These are phyloP conservation scores for Globisporangium cystogenes DNA, from an alignment of 352 stramenopile genomes.

Conservation along the genomic window DNA sequence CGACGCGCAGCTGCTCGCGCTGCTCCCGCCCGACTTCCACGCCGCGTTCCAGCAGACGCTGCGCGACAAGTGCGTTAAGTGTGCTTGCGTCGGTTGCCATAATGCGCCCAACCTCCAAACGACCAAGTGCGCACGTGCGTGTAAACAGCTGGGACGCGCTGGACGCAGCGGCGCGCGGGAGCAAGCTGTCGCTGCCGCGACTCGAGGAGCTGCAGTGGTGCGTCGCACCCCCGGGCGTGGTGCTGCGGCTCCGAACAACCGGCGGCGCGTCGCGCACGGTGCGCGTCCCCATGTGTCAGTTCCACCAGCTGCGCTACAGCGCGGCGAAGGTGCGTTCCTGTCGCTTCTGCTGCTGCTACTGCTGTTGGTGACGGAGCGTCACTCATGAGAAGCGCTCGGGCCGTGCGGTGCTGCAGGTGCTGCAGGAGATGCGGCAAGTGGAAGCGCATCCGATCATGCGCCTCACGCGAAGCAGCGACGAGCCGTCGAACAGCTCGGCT, in stretches of 20 bases:
- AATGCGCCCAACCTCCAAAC: not conserved
- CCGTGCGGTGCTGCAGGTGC: conserved; percentile 16
- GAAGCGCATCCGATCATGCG: conserved; percentile 77
- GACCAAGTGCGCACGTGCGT: not conserved
- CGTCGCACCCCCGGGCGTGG: conserved; percentile 14
- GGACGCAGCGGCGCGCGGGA: not conserved
- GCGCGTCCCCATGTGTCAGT: conserved; percentile 49
- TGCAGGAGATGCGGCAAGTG: conserved; percentile 73
- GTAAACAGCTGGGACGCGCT: conserved; percentile 23
- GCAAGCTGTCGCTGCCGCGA: conserved; percentile 26
- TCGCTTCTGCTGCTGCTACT: no score
- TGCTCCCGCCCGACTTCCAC: conserved; percentile 33
- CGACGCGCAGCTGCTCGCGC: conserved; percentile 23
- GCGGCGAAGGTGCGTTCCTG: conserved; percentile 31
- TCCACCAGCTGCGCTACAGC: conserved; percentile 76
- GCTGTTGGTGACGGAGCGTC: no score
- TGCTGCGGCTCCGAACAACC: conserved; percentile 50
- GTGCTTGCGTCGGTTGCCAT: not conserved
- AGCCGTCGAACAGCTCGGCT: no score
- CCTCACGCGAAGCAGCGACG: conserved; percentile 20
- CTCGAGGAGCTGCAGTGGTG: conserved; percentile 33
- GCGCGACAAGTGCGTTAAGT: conserved; percentile 13
- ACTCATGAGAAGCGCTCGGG: no score
- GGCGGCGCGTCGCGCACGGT: conserved; percentile 38
- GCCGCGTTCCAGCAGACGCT: conserved; percentile 39